Base-by-base conservation (phyloP, 2,329 filamentous ascomycete species). In the Cladobotryum mycophilum region DNA sequence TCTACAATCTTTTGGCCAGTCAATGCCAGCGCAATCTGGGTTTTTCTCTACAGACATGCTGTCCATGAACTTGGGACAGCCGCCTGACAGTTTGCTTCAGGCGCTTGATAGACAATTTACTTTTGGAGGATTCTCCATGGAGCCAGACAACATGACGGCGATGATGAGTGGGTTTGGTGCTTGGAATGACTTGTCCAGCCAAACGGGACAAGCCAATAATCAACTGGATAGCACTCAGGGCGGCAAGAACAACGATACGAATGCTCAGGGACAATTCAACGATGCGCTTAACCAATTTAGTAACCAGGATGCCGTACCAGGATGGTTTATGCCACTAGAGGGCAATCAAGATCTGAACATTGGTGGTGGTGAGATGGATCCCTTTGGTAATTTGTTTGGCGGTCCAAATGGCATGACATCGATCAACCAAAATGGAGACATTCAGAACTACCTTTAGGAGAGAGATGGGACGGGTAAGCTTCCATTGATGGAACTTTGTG, bases 291-390 rank as follows among this genome's bases (percentile, higher is more conserved):
- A 56, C 33, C 58, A 54, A 37, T 61, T 65, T 44, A 54, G 48
- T 44, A 64, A 63, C 4, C 69, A 69, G 35, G 78, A 81, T 54
- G 70, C 76, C 2, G 78, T 73, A 46, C 85, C 84, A 47, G 88
- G 87, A 5, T 97, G 91, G 88, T 95, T 95, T 67, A 84, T 95
- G 74, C 89, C 91, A 1, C 95, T 96, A 69, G 80, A 82, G 51
- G 68, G 80, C 40, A 70, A 71, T 6, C 76, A 77, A 48, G 77
- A 79, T 36, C 56, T 75, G 47, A 67, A 65, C 17, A 60, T 72
- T 25, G 68, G 66, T 7, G 61, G 76, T 55, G 64, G 64, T 20
- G 69, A 69, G 35, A 66, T 76, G 22, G 79, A 81, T 53, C 67
- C 67, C 9, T 80, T 80, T 56, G 69, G 69, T 22, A 67, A 63